Conservation (phyloP, 148 eudicot species). For the Mesembryanthemum crystallinum region DNA sequence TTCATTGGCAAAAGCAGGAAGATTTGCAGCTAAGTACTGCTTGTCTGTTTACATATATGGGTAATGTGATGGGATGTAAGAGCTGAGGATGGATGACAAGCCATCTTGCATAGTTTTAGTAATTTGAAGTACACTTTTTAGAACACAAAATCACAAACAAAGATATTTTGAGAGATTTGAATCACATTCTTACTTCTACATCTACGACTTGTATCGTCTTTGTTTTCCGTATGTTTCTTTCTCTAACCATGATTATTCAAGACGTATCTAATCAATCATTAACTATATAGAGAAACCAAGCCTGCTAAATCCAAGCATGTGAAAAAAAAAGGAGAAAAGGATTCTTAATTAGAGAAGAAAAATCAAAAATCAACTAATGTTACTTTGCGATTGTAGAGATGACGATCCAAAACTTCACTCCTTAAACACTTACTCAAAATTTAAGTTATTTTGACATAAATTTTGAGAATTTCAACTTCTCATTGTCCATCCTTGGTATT, state of each 20-base stretch:
- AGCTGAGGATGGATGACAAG: not conserved
- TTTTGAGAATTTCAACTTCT: no score
- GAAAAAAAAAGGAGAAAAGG: no score
- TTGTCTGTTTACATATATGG: not conserved
- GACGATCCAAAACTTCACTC: no score
- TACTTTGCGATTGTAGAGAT: no score
- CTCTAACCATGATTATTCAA: not conserved
- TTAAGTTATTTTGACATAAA: no score
- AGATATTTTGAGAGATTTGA: not conserved
- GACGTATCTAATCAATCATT: no score
- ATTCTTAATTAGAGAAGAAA: no score
- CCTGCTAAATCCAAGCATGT: no score
- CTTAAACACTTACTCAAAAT: no score
- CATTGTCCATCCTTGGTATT: no score
- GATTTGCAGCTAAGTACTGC: not conserved
- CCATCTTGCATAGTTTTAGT: not conserved
- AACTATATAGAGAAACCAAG: no score
- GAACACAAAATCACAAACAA: not conserved
- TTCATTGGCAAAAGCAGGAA: not conserved
- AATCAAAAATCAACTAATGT: no score
- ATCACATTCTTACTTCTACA: not conserved
- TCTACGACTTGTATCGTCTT: not conserved
- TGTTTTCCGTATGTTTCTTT: not conserved
- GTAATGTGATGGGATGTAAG: not conserved
- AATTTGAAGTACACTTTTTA: not conserved